Evolutionary conservation across 306 rosid genomes (phyloP).

Genomic region (Cucurbita pepo): DNA sequence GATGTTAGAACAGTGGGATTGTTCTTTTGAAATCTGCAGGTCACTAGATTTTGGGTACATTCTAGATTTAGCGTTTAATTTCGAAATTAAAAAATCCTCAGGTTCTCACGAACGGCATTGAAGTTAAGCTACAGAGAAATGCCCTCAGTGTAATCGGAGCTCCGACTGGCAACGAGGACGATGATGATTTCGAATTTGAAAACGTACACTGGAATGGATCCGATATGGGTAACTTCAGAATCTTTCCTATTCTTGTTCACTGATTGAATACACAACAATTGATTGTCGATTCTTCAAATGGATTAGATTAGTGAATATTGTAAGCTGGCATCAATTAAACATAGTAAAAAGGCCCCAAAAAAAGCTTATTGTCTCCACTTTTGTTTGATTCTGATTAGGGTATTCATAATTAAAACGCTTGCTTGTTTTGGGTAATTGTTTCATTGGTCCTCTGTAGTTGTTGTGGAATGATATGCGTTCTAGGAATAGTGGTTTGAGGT

Average conservation of each 20-base stretch:
- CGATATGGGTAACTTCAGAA: conserved; percentile 67
- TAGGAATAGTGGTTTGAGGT: conserved; percentile 19
- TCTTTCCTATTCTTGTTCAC: background rate
- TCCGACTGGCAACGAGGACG: conserved; percentile 93
- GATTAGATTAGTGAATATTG: background rate
- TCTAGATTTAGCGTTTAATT: background rate
- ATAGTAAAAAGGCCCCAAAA: background rate
- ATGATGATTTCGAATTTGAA: conserved; percentile 79
- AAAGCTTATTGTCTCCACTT: background rate
- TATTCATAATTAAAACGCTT: background rate
- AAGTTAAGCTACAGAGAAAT: conserved; percentile 95
- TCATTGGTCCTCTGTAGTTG: conserved; percentile 5
- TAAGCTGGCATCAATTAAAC: background rate
- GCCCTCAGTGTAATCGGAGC: conserved; percentile 97
- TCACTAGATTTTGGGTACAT: background rate
- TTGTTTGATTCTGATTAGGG: background rate
- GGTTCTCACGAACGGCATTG: conserved; percentile 98
- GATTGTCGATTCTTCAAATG: background rate
- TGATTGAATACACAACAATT: background rate
- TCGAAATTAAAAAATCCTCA: conserved; percentile 6
- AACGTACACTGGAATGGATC: conserved; percentile 77
- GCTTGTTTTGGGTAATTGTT: background rate
- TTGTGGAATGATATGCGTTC: background rate
- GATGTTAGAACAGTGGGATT: background rate
- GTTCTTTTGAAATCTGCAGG: background rate